Evolutionary conservation across 495 filamentous ascomycete genomes (phyloP).

Genomic region (Neurospora tetrasperma): DNA sequence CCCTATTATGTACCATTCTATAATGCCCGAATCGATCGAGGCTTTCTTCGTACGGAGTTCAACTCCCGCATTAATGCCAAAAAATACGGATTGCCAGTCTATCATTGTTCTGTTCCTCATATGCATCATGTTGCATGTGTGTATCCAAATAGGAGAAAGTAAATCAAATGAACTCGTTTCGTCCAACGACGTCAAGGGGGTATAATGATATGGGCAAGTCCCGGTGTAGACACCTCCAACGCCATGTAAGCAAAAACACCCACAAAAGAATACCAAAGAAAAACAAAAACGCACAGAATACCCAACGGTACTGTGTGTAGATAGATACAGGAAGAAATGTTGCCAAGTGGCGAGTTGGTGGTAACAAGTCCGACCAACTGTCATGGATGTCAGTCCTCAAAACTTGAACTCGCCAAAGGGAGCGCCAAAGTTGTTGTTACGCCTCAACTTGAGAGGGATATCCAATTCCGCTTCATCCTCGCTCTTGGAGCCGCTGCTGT

Average conservation of each 20-base stretch:
- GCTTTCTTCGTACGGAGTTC: background rate
- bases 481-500: constrained; percentile 15
- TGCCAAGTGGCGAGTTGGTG: background rate
- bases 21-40: background rate
- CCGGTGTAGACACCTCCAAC: background rate
- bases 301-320: background rate
- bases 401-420: constrained; percentile 23
- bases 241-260: background rate
- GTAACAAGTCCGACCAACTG: background rate
- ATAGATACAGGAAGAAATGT: background rate
- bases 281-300: background rate
- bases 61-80: background rate
- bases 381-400: background rate
- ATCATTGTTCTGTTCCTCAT: background rate
- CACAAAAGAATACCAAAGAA: background rate
- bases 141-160: background rate
- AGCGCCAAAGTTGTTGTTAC: constrained; percentile 51
- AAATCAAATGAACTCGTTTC: background rate
- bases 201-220: background rate
- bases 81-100: background rate
- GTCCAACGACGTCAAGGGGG: background rate
- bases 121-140: background rate
- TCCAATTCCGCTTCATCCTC: constrained; percentile 36
- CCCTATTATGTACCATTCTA: background rate
- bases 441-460: constrained; percentile 47